Percentiles rank a stretch among this genome's conserved stretches.
These are phyloP conservation scores for Davidsoniella australis DNA, from an alignment of 2,329 filamentous ascomycete species.

Conservation along the genomic window DNA sequence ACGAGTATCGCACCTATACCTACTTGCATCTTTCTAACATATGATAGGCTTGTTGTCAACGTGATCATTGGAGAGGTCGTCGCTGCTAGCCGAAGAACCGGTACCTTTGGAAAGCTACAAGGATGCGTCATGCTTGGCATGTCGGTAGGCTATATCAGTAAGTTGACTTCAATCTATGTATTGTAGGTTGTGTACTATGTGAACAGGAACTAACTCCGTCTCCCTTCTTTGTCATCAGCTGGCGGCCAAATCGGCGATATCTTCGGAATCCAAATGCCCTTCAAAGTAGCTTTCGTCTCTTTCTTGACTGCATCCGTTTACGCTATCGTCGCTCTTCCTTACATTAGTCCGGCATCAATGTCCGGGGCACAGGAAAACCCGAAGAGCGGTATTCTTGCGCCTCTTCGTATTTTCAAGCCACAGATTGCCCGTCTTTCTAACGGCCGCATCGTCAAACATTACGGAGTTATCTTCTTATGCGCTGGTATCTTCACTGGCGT, in stretches of 20 bases:
- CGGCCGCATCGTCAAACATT: conserved; percentile 36
- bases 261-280: conserved; percentile 46
- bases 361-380: conserved; percentile 21
- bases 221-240: conserved; percentile 18
- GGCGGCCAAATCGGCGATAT: conserved; percentile 48
- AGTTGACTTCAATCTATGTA: conserved; percentile 13
- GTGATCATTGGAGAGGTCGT: conserved; percentile 51
- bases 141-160: conserved; percentile 43
- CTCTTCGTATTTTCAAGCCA: conserved; percentile 43
- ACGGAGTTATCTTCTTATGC: conserved; percentile 46
- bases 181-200: background rate
- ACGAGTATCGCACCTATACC: rapidly evolving
- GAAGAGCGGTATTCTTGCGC: conserved; percentile 41
- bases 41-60: conserved; percentile 40
- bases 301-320: conserved; percentile 32
- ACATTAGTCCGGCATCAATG: conserved; percentile 30
- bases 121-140: conserved; percentile 51
- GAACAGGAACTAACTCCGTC: background rate
- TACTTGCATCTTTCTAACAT: conserved; percentile 2
- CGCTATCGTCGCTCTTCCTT: conserved; percentile 26
- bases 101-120: conserved; percentile 46
- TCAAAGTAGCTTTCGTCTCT: conserved; percentile 42
- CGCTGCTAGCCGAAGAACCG: conserved; percentile 40
- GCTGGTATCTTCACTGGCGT: conserved; percentile 50
- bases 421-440: conserved; percentile 33